Evolutionary conservation across 179 eudicot species (phyloP).

Genomic region (Beta corolliflora): DNA sequence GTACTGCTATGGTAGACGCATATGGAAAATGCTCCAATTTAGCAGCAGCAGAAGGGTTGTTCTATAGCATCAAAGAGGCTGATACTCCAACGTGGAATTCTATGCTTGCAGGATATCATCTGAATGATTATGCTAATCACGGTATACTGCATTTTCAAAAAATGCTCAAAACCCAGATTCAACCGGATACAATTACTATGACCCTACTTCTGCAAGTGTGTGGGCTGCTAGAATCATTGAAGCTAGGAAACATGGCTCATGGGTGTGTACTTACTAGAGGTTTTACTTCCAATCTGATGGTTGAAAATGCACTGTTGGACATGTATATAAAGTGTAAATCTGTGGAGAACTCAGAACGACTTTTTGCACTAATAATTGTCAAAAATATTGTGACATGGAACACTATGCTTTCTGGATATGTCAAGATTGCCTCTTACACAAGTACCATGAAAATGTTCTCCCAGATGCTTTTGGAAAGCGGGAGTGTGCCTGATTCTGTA

Average conservation of each 20-base stretch:
- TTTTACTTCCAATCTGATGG: slow-evolving; percentile 29
- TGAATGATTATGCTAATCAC: slow-evolving; percentile 23
- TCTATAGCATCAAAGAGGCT: slow-evolving; percentile 24
- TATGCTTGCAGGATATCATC: slow-evolving; percentile 32
- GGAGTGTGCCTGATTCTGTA: slow-evolving; percentile 32
- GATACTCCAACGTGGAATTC: slow-evolving; percentile 47
- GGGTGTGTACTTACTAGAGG: slow-evolving; percentile 34
- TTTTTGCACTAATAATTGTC: slow-evolving; percentile 26
- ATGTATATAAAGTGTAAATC: slow-evolving; percentile 45
- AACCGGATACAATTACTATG: slow-evolving; percentile 38
- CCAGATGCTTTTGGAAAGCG: slow-evolving; percentile 32
- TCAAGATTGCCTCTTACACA: slow-evolving; percentile 18
- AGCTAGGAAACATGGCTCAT: slow-evolving; percentile 41
- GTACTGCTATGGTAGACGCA: slow-evolving; percentile 46
- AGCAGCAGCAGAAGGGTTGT: slow-evolving; percentile 33
- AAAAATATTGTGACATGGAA: slow-evolving; percentile 40
- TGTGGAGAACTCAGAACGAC: slow-evolving; percentile 26
- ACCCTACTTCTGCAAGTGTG: slow-evolving; percentile 35
- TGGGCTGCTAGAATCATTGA: slow-evolving; percentile 31
- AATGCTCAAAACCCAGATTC: slow-evolving; percentile 28
- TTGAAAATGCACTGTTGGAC: slow-evolving; percentile 39
- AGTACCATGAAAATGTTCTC: slow-evolving; percentile 26
- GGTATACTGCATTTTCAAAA: slow-evolving; percentile 35
- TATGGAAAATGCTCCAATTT: slow-evolving; percentile 45
- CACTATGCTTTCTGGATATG: slow-evolving; percentile 38